These are phyloP conservation scores for Beverwykella pulmonaria DNA, from an alignment of 495 filamentous ascomycete genomes.

Conservation along the genomic window DNA sequence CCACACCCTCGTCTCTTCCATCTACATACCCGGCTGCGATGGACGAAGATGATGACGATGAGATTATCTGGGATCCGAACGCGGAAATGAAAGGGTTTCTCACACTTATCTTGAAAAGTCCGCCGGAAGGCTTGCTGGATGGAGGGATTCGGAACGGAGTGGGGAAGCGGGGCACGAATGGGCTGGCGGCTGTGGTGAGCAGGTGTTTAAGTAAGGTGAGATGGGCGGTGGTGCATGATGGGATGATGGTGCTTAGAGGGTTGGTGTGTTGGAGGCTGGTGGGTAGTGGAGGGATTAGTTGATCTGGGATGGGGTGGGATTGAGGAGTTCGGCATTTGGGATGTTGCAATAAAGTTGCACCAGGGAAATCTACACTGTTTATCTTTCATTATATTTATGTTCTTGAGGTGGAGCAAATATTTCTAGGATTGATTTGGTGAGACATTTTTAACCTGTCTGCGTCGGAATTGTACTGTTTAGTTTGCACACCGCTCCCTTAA, in stretches of 20 bases:
- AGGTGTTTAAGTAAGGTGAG: constrained; percentile 56
- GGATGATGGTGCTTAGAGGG: constrained; percentile 55
- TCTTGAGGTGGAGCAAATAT: no score
- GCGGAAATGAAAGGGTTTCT: constrained; percentile 49
- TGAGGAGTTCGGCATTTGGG: no score
- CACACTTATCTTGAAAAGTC: constrained; percentile 40
- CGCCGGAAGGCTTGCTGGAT: constrained; percentile 37
- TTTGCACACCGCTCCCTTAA: no score
- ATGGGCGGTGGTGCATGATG: constrained; percentile 62
- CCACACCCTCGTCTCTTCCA: background rate
- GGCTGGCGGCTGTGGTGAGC: constrained; percentile 54
- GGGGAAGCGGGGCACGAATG: constrained; percentile 41
- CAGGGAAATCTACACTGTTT: no score
- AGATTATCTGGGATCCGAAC: constrained; percentile 48
- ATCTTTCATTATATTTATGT: no score
- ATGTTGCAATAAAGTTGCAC: no score
- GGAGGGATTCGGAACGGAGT: constrained; percentile 19
- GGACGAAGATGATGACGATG: constrained; percentile 36
- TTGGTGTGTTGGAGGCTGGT: constrained; percentile 41
- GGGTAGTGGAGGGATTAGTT: constrained; percentile 22
- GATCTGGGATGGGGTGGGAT: background rate
- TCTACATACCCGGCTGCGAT: background rate
- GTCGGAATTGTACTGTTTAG: no score
- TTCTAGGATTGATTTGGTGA: no score
- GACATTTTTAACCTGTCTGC: no score